phyloP scores from a whole-genome alignment of 192 early-diverging fungal species.

The Dispira parvispora region DNA sequence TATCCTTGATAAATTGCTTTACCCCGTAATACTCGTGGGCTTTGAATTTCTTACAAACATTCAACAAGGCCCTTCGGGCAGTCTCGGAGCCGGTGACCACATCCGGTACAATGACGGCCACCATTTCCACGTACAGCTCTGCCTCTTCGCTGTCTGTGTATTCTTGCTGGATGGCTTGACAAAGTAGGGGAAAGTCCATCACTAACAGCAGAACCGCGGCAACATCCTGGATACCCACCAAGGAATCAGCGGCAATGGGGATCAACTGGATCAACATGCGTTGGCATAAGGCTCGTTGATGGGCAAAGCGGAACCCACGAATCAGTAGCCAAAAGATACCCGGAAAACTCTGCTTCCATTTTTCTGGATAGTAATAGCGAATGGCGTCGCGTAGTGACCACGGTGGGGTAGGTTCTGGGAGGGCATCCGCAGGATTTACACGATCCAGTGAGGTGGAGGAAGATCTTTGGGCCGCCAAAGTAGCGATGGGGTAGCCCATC shows the following conservation, averaged over 20 bases:
- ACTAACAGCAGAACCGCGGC: slow-evolving; percentile 3
- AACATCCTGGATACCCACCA: slow-evolving; percentile 4
- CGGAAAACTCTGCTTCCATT: neutral
- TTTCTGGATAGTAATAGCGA: neutral
- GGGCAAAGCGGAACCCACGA: slow-evolving; percentile 6
- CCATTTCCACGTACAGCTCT: slow-evolving; percentile 3
- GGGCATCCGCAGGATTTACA: neutral
- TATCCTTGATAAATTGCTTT: slow-evolving; percentile 4
- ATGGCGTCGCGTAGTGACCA: neutral
- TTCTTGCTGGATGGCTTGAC: neutral
- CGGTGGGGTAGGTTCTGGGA: neutral
- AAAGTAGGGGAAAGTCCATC: neutral
- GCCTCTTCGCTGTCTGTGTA: neutral
- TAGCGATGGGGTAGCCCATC: slow-evolving; percentile 2
- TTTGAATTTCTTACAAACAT: neutral
- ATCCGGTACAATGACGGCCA: neutral
- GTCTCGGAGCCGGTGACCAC: neutral
- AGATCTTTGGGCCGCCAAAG: neutral
- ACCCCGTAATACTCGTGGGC: neutral
- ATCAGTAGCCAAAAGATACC: slow-evolving; percentile 9
- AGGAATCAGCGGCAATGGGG: neutral
- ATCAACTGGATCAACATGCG: neutral
- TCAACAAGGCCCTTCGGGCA: neutral
- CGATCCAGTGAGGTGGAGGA: neutral
- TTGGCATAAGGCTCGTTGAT: slow-evolving; percentile 1